These are phyloP conservation scores for Sugiyamaella lignohabitans DNA, from an alignment of 805 yeast species.

Conservation along the genomic window DNA sequence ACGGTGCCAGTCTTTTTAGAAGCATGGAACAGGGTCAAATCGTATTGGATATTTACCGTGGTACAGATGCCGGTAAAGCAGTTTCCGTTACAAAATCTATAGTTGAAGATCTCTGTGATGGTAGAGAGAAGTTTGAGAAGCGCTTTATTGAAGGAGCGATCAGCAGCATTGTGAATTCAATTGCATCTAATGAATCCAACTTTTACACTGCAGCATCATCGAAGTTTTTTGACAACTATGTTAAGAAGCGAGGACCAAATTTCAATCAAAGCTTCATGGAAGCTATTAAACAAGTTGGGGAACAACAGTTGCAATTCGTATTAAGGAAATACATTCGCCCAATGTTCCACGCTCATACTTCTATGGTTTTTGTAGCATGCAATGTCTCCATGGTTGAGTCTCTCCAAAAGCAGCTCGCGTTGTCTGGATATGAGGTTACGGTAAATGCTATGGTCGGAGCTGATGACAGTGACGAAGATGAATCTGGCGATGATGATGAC, in stretches of 20 bases:
- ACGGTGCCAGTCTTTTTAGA: conserved; percentile 65
- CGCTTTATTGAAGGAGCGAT: conserved; percentile 64
- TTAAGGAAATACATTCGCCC: conserved; percentile 57
- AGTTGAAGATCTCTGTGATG: conserved; percentile 54
- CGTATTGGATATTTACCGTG: conserved; percentile 66
- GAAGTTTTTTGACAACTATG: conserved; percentile 58
- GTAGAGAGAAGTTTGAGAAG: conserved; percentile 48
- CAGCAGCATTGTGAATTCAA: conserved; percentile 62
- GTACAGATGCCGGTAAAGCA: conserved; percentile 70
- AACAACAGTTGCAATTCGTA: conserved; percentile 40
- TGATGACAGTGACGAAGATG: conserved; percentile 21
- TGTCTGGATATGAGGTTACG: conserved; percentile 53
- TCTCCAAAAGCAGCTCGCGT: conserved; percentile 42
- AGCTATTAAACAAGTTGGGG: conserved; percentile 44
- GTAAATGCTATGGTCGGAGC: conserved; percentile 47
- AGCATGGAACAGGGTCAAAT: conserved; percentile 62
- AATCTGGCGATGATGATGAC: conserved; percentile 24
- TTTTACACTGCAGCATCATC: conserved; percentile 56
- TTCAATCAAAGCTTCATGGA: conserved; percentile 50
- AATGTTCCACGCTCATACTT: conserved; percentile 50
- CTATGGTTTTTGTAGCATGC: conserved; percentile 63
- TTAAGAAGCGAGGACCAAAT: conserved; percentile 65
- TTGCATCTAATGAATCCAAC: conserved; percentile 66
- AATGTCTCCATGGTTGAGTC: conserved; percentile 57
- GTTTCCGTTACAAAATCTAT: conserved; percentile 53